Conservation (phyloP, 495 filamentous ascomycete species). For the Thozetella sp. region DNA sequence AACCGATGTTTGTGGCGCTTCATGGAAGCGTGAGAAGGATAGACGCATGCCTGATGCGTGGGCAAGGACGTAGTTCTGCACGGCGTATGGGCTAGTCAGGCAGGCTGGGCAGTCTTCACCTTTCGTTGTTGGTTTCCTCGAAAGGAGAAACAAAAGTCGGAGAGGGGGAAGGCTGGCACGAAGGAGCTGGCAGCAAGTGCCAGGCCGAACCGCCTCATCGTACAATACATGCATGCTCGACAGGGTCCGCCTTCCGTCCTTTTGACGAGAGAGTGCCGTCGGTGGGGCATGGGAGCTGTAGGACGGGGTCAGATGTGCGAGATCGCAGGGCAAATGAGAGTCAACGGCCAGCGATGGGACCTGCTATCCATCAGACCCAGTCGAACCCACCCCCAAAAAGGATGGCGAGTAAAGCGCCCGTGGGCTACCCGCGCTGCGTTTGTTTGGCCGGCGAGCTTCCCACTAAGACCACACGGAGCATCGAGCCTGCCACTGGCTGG, state of each 20-base stretch:
- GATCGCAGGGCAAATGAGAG: no score
- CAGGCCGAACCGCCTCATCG: not conserved
- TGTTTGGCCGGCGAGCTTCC: slow-evolving; percentile 16
- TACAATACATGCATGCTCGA: not conserved
- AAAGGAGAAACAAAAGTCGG: no score
- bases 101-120: slow-evolving; percentile 11
- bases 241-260: no score
- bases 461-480: slow-evolving; percentile 15
- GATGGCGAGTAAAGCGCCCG: no score
- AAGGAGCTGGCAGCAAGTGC: no score
- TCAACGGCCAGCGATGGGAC: no score
- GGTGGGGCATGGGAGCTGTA: no score
- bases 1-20: slow-evolving; percentile 26
- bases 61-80: slow-evolving; percentile 25
- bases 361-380: no score
- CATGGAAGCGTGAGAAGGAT: slow-evolving; percentile 27
- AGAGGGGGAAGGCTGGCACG: no score
- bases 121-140: slow-evolving; percentile 6
- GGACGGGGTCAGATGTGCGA: no score
- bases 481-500: slow-evolving; percentile 25
- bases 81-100: slow-evolving; percentile 8
- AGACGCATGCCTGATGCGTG: slow-evolving; percentile 31
- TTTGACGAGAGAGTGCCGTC: no score
- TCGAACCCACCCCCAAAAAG: no score
- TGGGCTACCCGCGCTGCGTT: slow-evolving; percentile 14